Percentiles rank a stretch among this genome's conserved stretches.
phyloP scores from a whole-genome alignment of 306 rosid genomes.

The Prunus campanulata region DNA sequence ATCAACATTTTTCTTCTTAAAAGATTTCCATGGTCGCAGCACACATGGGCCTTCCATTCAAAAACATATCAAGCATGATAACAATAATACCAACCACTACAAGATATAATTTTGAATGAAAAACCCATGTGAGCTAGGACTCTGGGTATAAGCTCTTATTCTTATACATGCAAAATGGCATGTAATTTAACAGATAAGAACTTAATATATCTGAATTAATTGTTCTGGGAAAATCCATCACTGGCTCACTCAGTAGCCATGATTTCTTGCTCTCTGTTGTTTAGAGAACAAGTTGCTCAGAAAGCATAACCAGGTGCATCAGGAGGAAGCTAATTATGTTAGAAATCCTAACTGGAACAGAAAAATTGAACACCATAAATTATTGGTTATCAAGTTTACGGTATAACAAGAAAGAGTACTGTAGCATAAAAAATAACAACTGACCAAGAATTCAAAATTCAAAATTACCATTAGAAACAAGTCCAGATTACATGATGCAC shows the following conservation, averaged over 20 bases:
- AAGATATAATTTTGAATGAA: conserved; percentile 1
- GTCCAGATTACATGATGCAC: neutral
- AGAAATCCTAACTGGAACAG: neutral
- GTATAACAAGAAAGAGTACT: neutral
- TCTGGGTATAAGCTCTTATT: neutral
- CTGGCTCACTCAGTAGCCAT: neutral
- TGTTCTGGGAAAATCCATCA: neutral
- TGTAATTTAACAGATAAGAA: neutral
- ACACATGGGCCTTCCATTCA: conserved; percentile 13
- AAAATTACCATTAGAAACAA: neutral
- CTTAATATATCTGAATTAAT: neutral
- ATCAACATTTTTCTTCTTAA: neutral
- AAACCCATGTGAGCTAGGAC: conserved; percentile 11
- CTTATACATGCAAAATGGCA: neutral
- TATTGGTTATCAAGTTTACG: neutral
- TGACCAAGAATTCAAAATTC: neutral
- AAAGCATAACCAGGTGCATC: neutral
- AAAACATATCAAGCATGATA: conserved; percentile 10
- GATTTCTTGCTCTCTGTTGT: neutral
- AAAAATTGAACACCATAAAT: neutral
- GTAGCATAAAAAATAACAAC: neutral
- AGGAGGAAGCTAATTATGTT: neutral
- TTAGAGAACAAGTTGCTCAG: neutral
- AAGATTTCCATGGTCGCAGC: neutral
- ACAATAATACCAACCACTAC: neutral